phyloP scores from a whole-genome alignment of 352 stramenopile species.

The Phytophthora hibernalis region DNA sequence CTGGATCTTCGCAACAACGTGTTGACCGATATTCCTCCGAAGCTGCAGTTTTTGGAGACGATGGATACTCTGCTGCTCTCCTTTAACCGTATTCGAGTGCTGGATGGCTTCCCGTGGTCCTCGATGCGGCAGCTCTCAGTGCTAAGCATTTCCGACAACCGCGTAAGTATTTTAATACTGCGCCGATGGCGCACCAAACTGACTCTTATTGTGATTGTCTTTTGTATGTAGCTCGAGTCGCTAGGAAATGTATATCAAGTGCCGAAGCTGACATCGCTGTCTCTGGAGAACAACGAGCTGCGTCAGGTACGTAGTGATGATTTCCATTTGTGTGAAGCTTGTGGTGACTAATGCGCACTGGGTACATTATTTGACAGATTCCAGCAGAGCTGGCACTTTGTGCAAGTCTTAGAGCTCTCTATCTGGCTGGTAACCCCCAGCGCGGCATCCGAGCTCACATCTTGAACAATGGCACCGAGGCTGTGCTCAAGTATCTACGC shows the following conservation, averaged over 20 bases:
- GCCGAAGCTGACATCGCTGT: conserved; percentile 70
- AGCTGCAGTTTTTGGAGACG: conserved; percentile 48
- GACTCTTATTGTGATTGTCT: conserved; percentile 5
- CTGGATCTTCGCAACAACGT: conserved; percentile 80
- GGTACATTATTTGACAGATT: conserved; percentile 52
- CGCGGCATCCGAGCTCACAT: conserved; percentile 70
- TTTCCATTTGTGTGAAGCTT: background rate
- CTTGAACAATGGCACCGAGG: conserved; percentile 72
- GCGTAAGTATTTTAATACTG: conserved; percentile 43
- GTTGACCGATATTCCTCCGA: conserved; percentile 54
- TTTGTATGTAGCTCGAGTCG: conserved; percentile 55
- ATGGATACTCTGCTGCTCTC: conserved; percentile 77
- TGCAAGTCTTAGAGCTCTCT: conserved; percentile 63
- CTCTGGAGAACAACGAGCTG: conserved; percentile 87
- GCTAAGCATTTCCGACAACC: conserved; percentile 71
- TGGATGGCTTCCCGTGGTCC: conserved; percentile 69
- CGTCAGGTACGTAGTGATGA: conserved; percentile 49
- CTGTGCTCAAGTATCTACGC: conserved; percentile 76
- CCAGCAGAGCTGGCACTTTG: conserved; percentile 66
- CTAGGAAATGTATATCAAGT: conserved; percentile 69
- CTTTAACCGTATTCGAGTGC: conserved; percentile 64
- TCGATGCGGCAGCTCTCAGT: conserved; percentile 70
- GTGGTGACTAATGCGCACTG: background rate
- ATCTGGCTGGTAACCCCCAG: conserved; percentile 80
- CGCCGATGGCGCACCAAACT: background rate